Percentiles rank a stretch among this genome's conserved stretches.
These are phyloP conservation scores for Colletotrichum sp. DNA, from an alignment of 2,329 filamentous ascomycete genomes.

Conservation along the genomic window DNA sequence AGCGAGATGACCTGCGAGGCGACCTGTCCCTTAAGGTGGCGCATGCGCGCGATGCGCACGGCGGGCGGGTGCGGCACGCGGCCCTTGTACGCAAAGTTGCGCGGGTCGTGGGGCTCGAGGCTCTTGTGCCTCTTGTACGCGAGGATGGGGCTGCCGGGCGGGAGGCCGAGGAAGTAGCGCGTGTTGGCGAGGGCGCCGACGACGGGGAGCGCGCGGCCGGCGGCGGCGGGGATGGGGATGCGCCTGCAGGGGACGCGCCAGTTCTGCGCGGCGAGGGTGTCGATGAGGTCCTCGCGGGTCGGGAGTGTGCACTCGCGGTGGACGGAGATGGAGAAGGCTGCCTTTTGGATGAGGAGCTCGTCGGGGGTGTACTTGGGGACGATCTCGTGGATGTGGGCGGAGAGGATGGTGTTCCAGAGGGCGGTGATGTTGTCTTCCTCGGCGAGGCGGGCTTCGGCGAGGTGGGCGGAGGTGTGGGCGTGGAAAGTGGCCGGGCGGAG, in stretches of 20 bases:
- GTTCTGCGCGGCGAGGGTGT: background rate
- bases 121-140: background rate
- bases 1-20: background rate
- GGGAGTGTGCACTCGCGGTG: background rate
- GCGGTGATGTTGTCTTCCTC: background rate
- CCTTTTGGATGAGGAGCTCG: background rate
- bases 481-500: background rate
- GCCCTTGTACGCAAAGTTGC: background rate
- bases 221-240: background rate
- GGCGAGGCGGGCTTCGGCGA: background rate
- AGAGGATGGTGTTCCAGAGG: background rate
- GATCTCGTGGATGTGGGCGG: background rate
- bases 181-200: background rate
- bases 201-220: background rate
- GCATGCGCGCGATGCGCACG: background rate
- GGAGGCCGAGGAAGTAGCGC: background rate
- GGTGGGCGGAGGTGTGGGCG: background rate
- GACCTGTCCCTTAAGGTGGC: fast-evolving
- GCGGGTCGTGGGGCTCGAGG: background rate
- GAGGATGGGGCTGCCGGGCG: background rate
- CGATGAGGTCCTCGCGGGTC: background rate
- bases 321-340: background rate
- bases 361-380: background rate
- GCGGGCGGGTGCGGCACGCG: background rate
- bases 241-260: background rate